Conservation (phyloP, 192 early-diverging fungal species). For the Coemansia furcata region DNA sequence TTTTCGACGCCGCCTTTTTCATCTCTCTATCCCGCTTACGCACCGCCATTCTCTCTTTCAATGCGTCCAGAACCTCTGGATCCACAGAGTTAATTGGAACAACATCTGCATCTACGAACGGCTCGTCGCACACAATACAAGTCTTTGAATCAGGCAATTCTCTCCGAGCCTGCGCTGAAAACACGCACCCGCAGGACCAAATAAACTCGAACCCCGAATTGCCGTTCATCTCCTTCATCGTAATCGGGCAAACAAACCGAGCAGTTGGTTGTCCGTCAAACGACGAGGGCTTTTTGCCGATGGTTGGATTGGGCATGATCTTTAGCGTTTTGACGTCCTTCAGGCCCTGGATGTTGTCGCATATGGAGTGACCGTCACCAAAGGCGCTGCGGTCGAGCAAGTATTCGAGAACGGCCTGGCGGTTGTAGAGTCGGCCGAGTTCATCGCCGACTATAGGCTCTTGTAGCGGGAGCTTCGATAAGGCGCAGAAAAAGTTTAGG, state of each 20-base stretch:
- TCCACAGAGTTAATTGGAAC: slow-evolving; percentile 35
- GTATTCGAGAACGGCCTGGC: slow-evolving; percentile 63
- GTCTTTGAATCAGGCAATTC: slow-evolving; percentile 15
- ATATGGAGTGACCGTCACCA: slow-evolving; percentile 56
- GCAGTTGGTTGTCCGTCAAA: slow-evolving; percentile 20
- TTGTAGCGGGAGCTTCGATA: slow-evolving; percentile 54
- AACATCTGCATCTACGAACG: slow-evolving; percentile 12
- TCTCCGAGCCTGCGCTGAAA: slow-evolving; percentile 35
- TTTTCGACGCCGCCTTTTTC: background rate
- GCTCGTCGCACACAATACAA: slow-evolving; percentile 26
- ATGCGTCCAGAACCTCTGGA: slow-evolving; percentile 11
- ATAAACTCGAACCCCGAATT: slow-evolving; percentile 38
- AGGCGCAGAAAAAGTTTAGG: slow-evolving; percentile 33
- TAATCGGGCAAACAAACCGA: slow-evolving; percentile 49
- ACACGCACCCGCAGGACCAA: slow-evolving; percentile 51
- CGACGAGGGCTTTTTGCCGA: background rate
- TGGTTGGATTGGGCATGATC: background rate
- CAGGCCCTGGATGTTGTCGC: slow-evolving; percentile 6
- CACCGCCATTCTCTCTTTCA: slow-evolving; percentile 12
- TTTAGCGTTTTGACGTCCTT: slow-evolving; percentile 33
- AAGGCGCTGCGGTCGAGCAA: slow-evolving; percentile 55
- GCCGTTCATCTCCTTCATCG: slow-evolving; percentile 52
- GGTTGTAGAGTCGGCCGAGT: slow-evolving; percentile 74
- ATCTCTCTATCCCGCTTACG: slow-evolving; percentile 10
- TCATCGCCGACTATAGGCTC: slow-evolving; percentile 60